phyloP scores from a whole-genome alignment of 768 basidiomycete species.

The Dioszegia aurantiaca region DNA sequence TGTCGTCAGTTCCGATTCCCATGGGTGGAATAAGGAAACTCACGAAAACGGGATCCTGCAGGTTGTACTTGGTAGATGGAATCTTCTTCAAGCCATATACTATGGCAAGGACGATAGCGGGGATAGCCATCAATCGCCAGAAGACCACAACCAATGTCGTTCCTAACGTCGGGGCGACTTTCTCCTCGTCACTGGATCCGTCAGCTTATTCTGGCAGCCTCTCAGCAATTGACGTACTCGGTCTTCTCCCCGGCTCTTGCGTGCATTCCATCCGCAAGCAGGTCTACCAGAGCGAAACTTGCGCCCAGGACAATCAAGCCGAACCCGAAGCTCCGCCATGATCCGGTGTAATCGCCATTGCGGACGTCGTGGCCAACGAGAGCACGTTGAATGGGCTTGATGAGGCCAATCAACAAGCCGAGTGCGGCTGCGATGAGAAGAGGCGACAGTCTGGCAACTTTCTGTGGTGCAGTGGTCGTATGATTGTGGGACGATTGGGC shows the following conservation, averaged over 20 bases:
- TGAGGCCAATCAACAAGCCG: constrained; percentile 41
- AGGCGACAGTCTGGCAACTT: constrained; percentile 14
- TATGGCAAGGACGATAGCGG: constrained; percentile 36
- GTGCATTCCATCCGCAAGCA: constrained; percentile 37
- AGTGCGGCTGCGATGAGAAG: constrained; percentile 30
- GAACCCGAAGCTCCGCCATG: constrained; percentile 43
- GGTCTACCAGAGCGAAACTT: constrained; percentile 39
- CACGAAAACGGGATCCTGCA: constrained; percentile 49
- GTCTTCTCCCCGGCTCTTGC: constrained; percentile 32
- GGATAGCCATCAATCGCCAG: constrained; percentile 44
- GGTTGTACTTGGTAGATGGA: constrained; percentile 38
- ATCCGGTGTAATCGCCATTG: constrained; percentile 20
- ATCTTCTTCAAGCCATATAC: constrained; percentile 42
- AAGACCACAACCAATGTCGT: constrained; percentile 34
- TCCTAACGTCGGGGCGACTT: constrained; percentile 43
- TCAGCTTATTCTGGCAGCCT: background rate
- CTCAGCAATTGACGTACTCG: constrained; percentile 21
- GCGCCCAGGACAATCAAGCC: constrained; percentile 32
- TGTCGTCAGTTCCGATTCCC: constrained; percentile 13
- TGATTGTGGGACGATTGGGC: background rate
- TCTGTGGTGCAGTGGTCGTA: background rate
- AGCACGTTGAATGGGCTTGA: constrained; percentile 40
- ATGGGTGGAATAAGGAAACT: constrained; percentile 12
- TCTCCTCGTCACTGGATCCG: constrained; percentile 24
- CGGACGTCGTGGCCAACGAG: constrained; percentile 23